Evolutionary conservation across 768 basidiomycete genomes (phyloP).

Genomic region (Calocybe gangraenosa): DNA sequence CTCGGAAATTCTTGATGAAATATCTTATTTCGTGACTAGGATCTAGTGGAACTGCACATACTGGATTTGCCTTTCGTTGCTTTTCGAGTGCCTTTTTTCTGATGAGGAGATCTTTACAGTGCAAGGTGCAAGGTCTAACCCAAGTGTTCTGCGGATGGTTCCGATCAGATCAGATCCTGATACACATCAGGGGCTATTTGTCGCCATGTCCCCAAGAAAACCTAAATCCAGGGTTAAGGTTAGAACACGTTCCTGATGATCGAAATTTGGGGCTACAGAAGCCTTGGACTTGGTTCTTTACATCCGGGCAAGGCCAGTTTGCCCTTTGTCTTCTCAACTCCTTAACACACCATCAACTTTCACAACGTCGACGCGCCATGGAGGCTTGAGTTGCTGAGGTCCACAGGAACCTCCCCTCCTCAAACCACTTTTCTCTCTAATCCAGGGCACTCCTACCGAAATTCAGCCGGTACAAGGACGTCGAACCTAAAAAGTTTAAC

Average conservation of each 20-base stretch:
- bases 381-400: slow-evolving; percentile 75
- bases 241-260: slow-evolving; percentile 7
- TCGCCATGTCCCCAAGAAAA: background rate
- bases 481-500: slow-evolving; percentile 19
- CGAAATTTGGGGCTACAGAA: background rate
- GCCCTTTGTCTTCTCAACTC: slow-evolving; percentile 6
- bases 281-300: background rate
- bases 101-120: no score
- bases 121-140: no score
- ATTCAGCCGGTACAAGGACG: slow-evolving; percentile 16
- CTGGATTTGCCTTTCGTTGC: no score
- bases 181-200: no score
- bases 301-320: slow-evolving; percentile 2
- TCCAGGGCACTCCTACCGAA: slow-evolving; percentile 12
- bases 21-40: no score
- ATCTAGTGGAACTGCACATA: no score
- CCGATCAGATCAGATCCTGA: no score
- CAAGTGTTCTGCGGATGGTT: no score
- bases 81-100: no score
- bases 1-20: no score
- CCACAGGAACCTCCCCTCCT: slow-evolving; percentile 61
- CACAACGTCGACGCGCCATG: slow-evolving; percentile 38
- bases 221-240: slow-evolving; percentile 8
- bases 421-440: slow-evolving; percentile 39
- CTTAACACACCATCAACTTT: slow-evolving; percentile 3